These are phyloP conservation scores for Trichophyton schoenleinii DNA, from an alignment of 2,329 filamentous ascomycete species.

Conservation along the genomic window DNA sequence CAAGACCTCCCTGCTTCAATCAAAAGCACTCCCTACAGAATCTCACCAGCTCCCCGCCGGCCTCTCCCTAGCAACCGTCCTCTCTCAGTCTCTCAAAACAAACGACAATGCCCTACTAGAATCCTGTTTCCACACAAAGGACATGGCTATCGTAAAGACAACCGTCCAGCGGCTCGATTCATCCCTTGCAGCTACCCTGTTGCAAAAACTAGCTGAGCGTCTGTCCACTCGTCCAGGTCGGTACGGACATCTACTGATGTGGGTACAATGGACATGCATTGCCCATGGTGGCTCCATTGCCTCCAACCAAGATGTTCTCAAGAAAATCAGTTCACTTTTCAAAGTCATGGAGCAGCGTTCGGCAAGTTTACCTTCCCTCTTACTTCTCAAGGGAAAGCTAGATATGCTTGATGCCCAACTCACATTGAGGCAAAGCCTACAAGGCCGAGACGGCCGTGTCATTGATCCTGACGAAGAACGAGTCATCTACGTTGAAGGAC, in stretches of 20 bases:
- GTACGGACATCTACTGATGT: constrained; percentile 79
- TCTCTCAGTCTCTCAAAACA: constrained; percentile 82
- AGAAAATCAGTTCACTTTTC: constrained; percentile 64
- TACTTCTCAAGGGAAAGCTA: constrained; percentile 86
- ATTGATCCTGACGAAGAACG: constrained; percentile 49
- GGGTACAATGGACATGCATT: constrained; percentile 91
- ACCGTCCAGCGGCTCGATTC: constrained; percentile 89
- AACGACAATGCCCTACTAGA: constrained; percentile 85
- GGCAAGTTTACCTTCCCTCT: constrained; percentile 64
- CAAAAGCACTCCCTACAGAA: constrained; percentile 33
- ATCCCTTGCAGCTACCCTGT: constrained; percentile 61
- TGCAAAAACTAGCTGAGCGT: constrained; percentile 74
- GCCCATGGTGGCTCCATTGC: constrained; percentile 85
- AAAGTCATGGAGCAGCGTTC: constrained; percentile 80
- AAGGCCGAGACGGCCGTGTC: constrained; percentile 43
- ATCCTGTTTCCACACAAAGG: constrained; percentile 73
- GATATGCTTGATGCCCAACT: constrained; percentile 90
- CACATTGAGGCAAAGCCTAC: constrained; percentile 60
- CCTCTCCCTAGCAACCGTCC: constrained; percentile 78
- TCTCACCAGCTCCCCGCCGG: constrained; percentile 52
- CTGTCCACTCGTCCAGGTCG: constrained; percentile 78
- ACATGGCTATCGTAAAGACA: constrained; percentile 63
- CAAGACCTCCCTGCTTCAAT: constrained; percentile 25
- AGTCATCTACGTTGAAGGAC: constrained; percentile 77
- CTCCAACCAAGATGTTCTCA: constrained; percentile 69